Base-by-base conservation (phyloP, 2,329 filamentous ascomycete species). In the Orbilia quercus region DNA sequence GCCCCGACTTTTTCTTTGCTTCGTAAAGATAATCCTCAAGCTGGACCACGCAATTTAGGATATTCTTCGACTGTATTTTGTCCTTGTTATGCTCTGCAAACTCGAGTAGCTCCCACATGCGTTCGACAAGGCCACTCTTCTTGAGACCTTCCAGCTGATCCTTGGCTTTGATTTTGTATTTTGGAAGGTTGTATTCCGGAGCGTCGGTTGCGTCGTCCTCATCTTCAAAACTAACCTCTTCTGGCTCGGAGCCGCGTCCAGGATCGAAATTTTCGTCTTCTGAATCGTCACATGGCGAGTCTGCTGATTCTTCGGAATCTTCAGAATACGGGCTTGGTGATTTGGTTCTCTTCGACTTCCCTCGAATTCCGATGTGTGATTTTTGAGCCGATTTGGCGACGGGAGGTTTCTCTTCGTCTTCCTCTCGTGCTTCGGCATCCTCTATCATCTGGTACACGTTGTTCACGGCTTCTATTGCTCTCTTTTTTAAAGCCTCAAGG, bases 381-480 rank as follows among this genome's bases (percentile, higher is more conserved):
- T 9, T 31, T 5, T 5, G 28, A 36, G 16, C 36, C 5, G 36
- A 4, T 12, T 12, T 40, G 38, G 11, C n/a, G 23, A 16, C 2
- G 22, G 22, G 11, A 16, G 22, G 6, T 9, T 45, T 7, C 14
- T 58, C 11, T 22, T 28, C 36, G 7, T 42, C 22, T 58, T 12
- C 7, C 12, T 50, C 45, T 22, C 16, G 57, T 5, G 11, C n/a
- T 14, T 72, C 45, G 16, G 67, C 51, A 48, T 48, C 67, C 18
- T 51, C 5, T 11, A 64, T 36, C 47, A 72, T 14, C 14, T 42
- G 25, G 34, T 59, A 50, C 6, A 72, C 67, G 20, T 23, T 65
- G 47, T 34, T n/a, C 59, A 72, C 65, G 2, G 67, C 67, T n/a
- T 59, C 59, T 12, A 59, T 44, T 1, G 67, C 59, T 16, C 47